A percentile compares a stretch with the other conserved stretches of the same genome.
Evolutionary conservation across 176 grass and related monocot genomes (phyloP).

Genomic region (Triticum aestivum): IWGSC_CS_RefSeq_v2.1 NC_057797.1:547594430-547594929

Average conservation of each 20-base stretch:
- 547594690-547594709: background rate
- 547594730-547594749: too few relatives aligned
- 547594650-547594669: too few relatives aligned
- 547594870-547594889: slow-evolving; percentile 67
- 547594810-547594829: slow-evolving; percentile 91
- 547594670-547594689: too few relatives aligned
- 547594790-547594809: slow-evolving; percentile 90
- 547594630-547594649: background rate
- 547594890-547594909: slow-evolving; percentile 27
- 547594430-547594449: background rate
- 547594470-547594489: background rate
- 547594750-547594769: slow-evolving; percentile 54
- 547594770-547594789: slow-evolving; percentile 94
- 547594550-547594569: background rate
- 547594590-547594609: background rate
- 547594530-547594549: slow-evolving; percentile 14
- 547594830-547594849: slow-evolving; percentile 97
- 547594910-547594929: too few relatives aligned
- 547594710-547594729: slow-evolving; percentile 48
- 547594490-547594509: background rate
- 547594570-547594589: background rate
- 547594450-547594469: slow-evolving; percentile 1
- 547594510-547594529: background rate
- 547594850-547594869: slow-evolving; percentile 96
- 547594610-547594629: background rate